These are phyloP conservation scores for Euclidium syriacum DNA, from an alignment of 345 rosid genomes.

Conservation along the genomic window DNA sequence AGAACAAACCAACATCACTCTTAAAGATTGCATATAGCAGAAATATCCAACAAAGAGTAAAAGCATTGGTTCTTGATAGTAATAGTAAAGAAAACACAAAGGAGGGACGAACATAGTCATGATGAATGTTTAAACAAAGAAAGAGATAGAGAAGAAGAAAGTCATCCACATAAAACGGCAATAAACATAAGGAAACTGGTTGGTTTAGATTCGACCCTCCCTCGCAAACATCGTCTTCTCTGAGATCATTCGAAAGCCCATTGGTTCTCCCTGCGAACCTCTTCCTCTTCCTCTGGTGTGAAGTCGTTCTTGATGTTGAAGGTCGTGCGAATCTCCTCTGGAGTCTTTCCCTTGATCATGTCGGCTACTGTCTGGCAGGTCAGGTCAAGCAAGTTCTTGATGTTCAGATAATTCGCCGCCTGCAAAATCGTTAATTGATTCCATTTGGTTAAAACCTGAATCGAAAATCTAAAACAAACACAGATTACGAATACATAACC, in stretches of 20 bases:
- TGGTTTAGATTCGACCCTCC: not conserved
- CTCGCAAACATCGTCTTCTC: not conserved
- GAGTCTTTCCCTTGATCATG: conserved; percentile 64
- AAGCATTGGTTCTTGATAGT: not conserved
- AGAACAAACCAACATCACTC: conserved; percentile 14
- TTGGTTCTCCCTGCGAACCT: conserved; percentile 54
- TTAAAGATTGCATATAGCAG: not conserved
- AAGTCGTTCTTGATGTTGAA: conserved; percentile 62
- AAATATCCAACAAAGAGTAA: conserved; percentile 18
- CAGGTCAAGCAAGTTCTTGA: conserved; percentile 47
- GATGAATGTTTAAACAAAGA: not conserved
- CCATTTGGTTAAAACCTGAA: not conserved
- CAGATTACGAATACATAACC: not conserved
- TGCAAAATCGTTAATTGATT: conserved; percentile 4
- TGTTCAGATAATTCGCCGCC: conserved; percentile 67
- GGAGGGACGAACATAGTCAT: conserved; percentile 7
- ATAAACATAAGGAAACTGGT: conserved; percentile 1
- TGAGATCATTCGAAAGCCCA: conserved; percentile 60
- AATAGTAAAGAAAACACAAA: not conserved
- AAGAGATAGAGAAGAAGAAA: not conserved
- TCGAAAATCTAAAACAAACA: not conserved
- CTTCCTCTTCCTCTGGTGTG: conserved; percentile 53
- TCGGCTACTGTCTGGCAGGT: conserved; percentile 64
- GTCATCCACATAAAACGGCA: not conserved
- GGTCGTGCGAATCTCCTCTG: conserved; percentile 49